A percentile compares a stretch with the other conserved stretches of the same genome.
phyloP scores from a whole-genome alignment of 139 green algal species.

The Chlorella sorokiniana region DNA sequence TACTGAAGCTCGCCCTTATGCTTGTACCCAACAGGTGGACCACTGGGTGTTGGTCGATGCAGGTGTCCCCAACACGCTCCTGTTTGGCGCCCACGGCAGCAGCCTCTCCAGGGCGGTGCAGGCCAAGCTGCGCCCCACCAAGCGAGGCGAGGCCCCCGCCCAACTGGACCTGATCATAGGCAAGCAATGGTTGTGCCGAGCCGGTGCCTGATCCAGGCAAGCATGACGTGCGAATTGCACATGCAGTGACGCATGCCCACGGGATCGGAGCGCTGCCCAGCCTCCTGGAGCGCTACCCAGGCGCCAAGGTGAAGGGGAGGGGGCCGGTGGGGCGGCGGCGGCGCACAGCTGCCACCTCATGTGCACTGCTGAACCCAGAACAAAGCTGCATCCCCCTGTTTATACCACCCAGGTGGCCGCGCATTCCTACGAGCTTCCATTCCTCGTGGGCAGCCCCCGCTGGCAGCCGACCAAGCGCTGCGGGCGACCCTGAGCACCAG shows the following conservation, averaged over 20 bases:
- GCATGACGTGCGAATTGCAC: no score
- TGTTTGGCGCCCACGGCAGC: neutral
- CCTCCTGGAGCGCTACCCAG: slow-evolving; percentile 5
- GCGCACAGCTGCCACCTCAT: neutral
- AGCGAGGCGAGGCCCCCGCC: neutral
- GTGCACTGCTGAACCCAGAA: neutral
- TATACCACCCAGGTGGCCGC: neutral
- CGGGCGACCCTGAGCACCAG: neutral
- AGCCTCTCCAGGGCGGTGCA: neutral
- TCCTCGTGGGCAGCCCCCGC: neutral
- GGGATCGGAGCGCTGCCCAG: neutral
- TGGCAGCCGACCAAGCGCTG: neutral
- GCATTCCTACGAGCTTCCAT: neutral
- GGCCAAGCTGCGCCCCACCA: neutral
- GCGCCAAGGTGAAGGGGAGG: neutral
- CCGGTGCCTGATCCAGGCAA: neutral
- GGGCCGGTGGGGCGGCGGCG: no score
- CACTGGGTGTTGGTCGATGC: slow-evolving; percentile 5
- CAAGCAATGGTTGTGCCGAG: neutral
- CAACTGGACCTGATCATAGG: neutral
- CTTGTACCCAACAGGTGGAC: no score
- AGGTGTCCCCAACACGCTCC: neutral
- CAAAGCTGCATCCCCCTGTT: neutral
- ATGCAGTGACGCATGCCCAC: neutral
- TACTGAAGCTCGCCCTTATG: no score